Evolutionary conservation across 2,329 filamentous ascomycete species (phyloP), one percentile per base, ranked within the genome.

Genomic region (Scytalidium lignicola): DNA sequence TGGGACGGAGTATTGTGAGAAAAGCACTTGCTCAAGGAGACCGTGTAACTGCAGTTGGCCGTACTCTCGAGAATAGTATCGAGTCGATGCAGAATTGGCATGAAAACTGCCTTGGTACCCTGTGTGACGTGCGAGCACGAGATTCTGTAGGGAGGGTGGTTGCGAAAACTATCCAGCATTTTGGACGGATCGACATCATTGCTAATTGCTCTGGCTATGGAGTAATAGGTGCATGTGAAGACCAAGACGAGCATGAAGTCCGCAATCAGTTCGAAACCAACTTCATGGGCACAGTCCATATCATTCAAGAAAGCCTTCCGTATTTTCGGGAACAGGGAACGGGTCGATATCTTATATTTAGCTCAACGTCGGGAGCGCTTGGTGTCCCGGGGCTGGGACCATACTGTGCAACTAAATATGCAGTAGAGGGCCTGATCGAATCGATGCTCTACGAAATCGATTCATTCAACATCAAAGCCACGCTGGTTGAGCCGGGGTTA

Each of bases 211-310:
- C 90, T 12, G 92, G 92, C 15, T 96, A 96, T 69, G 92, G 91
- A 47, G 90, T 99, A 47, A 95, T 97, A 58, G 92, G 90, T 22
- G 85, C 92, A 1, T 96, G 91, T 68, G 93, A 97, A 70, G 93
- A 97, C 69, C 93, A 97, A 71, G 90, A 96, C 67, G 90, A 96
- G 65, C 85, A 90, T 67, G 93, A 97, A 64, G 80, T 97, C 58
- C 87, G 90, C 51, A 92, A 95, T 62, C 93, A 97, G 68, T 96
- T 97, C 70, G 90, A 95, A 74, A 96, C 91, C 19, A 99, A 99
- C 68, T 96, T 96, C 68, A 92, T 95, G 76, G 93, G 93, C 47
- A 95, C 90, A 0, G 70, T 97, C 51, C 88, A 97, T 69, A 96
- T 99, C 60, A 86, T 97, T 51, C 90, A 96, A 66, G 74, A 88